Conservation (phyloP, 1,284 basidiomycete genomes). For the Cerrena zonata region DNA sequence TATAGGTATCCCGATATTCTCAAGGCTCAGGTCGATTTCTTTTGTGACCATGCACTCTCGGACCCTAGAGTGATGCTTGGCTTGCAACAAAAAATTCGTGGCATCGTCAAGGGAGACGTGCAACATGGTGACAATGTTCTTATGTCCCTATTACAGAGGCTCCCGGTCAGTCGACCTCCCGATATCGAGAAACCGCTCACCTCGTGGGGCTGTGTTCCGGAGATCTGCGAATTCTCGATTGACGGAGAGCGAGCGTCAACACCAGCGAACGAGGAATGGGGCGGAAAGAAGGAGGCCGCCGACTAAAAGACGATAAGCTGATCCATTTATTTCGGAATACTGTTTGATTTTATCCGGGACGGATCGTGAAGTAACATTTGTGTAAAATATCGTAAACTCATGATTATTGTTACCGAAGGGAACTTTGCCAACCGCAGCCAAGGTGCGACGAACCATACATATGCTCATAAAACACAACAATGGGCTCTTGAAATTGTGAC, state of each 20-base stretch:
- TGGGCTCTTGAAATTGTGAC: no score
- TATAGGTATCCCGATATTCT: conserved; percentile 8
- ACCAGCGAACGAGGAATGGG: background rate
- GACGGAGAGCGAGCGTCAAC: background rate
- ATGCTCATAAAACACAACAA: no score
- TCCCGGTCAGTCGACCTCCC: background rate
- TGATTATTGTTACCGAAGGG: no score
- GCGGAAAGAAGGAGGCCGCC: background rate
- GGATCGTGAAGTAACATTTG: no score
- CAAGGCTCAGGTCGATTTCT: conserved; percentile 2
- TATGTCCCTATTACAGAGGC: background rate
- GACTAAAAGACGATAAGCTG: background rate
- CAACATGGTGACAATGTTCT: background rate
- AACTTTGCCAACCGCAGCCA: no score
- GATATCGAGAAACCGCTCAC: background rate
- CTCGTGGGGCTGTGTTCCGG: background rate
- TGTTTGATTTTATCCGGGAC: background rate
- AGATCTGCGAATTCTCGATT: background rate
- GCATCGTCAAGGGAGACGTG: conserved; percentile 1
- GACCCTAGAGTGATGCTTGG: background rate
- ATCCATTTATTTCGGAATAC: background rate
- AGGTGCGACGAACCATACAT: no score
- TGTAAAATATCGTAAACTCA: no score
- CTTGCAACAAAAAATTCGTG: conserved; percentile 5
- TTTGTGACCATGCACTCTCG: conserved; percentile 1